Percentiles rank a stretch among this genome's conserved stretches.
These are phyloP conservation scores for Penicillium sp. DNA, from an alignment of 2,329 filamentous ascomycete genomes.

Conservation along the genomic window DNA sequence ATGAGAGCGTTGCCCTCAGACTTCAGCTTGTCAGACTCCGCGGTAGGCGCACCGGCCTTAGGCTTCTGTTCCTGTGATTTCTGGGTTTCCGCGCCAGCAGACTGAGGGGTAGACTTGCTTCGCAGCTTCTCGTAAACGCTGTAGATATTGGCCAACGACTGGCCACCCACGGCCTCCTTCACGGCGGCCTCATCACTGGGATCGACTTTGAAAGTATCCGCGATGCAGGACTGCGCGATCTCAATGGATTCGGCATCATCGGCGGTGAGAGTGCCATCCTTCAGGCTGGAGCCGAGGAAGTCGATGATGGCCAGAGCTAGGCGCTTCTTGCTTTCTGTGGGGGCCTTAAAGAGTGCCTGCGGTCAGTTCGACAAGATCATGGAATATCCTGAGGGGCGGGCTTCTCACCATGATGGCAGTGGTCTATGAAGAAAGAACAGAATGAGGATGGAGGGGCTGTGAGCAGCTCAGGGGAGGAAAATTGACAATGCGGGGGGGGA, in stretches of 20 bases:
- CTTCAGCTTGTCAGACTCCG: slow-evolving; percentile 86
- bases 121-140: slow-evolving; percentile 95
- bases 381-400: not conserved
- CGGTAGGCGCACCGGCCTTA: slow-evolving; percentile 48
- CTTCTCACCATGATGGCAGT: slow-evolving; percentile 28
- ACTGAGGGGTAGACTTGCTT: slow-evolving; percentile 58
- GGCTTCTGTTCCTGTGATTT: slow-evolving; percentile 44
- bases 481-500: slow-evolving; percentile 28
- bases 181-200: slow-evolving; percentile 73
- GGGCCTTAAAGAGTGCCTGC: slow-evolving; percentile 35
- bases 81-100: slow-evolving; percentile 48
- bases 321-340: slow-evolving; percentile 70
- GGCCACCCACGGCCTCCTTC: slow-evolving; percentile 76
- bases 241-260: slow-evolving; percentile 95
- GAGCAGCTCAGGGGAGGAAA: slow-evolving; percentile 19
- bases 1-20: slow-evolving; percentile 91
- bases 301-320: slow-evolving; percentile 96
- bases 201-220: slow-evolving; percentile 94
- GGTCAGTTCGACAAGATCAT: not conserved
- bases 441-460: slow-evolving; percentile 3
- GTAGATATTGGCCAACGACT: slow-evolving; percentile 90
- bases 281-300: slow-evolving; percentile 82
- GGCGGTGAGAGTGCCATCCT: slow-evolving; percentile 82
- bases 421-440: not conserved
- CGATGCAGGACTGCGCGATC: slow-evolving; percentile 90